Conservation (phyloP, 148 eudicot species). For the Beta vulgaris region DNA sequence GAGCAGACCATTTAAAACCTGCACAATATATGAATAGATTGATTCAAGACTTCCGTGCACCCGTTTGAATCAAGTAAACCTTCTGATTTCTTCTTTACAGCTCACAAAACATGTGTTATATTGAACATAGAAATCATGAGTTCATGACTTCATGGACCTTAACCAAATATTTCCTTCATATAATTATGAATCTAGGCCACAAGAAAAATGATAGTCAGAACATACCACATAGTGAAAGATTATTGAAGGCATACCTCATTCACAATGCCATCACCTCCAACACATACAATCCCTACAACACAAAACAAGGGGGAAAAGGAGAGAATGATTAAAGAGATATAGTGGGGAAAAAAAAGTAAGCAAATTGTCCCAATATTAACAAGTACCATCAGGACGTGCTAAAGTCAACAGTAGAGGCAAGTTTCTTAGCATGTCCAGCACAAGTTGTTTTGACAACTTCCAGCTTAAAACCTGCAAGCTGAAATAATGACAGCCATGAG, state of each 20-base stretch:
- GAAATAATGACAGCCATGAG: conserved; percentile 39
- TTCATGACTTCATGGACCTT: background rate
- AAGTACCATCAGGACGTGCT: conserved; percentile 91
- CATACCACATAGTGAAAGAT: background rate
- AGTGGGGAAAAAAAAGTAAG: conserved; percentile 1
- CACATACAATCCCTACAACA: conserved; percentile 78
- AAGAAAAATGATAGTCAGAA: background rate
- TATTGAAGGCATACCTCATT: conserved; percentile 73
- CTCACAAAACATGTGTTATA: background rate
- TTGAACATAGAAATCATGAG: background rate
- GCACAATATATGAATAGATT: conserved; percentile 27
- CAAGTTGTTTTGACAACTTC: conserved; percentile 91
- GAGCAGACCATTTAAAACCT: conserved; percentile 91
- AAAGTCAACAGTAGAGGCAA: conserved; percentile 86
- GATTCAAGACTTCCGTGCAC: background rate
- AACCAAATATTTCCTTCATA: no score
- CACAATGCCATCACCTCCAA: conserved; percentile 98
- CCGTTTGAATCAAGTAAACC: background rate
- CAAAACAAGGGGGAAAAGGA: conserved; percentile 8
- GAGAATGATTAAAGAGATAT: background rate
- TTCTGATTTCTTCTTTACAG: background rate
- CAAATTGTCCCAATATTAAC: background rate
- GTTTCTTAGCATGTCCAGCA: conserved; percentile 93
- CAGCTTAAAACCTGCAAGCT: conserved; percentile 95
- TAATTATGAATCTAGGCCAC: no score